Evolutionary conservation across 2,329 filamentous ascomycete species (phyloP), one percentile per base, ranked within the genome.

Genomic region (Paramyrothecium roridum): DNA sequence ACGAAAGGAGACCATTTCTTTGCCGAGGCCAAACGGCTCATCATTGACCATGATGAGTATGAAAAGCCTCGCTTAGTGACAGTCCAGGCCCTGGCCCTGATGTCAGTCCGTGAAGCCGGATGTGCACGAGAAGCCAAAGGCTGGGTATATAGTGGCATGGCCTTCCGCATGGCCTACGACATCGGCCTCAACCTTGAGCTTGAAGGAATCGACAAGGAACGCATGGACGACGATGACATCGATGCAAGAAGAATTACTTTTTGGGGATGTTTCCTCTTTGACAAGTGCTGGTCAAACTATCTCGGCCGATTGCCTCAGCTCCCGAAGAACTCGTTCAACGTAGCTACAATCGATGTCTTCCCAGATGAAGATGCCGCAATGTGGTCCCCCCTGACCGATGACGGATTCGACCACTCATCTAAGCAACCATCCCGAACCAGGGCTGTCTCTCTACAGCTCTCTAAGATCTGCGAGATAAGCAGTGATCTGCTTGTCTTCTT

Each of bases 241-340:
- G 95, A 99, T 73, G 93, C 92, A 3, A 82, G 95, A 43, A 83
- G 90, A 53, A 88, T 98, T 46, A 98, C 95, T 0, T 98, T 97
- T 67, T 98, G 95, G 95, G 95, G 95, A 8, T 97, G 93, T 70
- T 98, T 95, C 71, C 75, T 96, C n/a, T 96, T 98, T 70, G 95
- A 99, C 76, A 98, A 97, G 80, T 96, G 91, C 71, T 98, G 93
- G 93, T 96, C 93, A 51, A 98, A 97, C 70, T 98, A 98, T 64
- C 83, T 98, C 23, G 93, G 95, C 50, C 88, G 95, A 47, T 80
- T 97, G 58, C 93, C 95, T 12, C 93, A 97, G 70, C 77, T 98
- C 12, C 88, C 91, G 0, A 87, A 85, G 46, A 85, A 86, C 30
- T 89, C 90, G 8, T 89, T 91, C 64, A 96, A 88, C 34, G 90